Conservation (phyloP, 1,284 basidiomycete genomes). For the Apiotrichum domesticum region DNA sequence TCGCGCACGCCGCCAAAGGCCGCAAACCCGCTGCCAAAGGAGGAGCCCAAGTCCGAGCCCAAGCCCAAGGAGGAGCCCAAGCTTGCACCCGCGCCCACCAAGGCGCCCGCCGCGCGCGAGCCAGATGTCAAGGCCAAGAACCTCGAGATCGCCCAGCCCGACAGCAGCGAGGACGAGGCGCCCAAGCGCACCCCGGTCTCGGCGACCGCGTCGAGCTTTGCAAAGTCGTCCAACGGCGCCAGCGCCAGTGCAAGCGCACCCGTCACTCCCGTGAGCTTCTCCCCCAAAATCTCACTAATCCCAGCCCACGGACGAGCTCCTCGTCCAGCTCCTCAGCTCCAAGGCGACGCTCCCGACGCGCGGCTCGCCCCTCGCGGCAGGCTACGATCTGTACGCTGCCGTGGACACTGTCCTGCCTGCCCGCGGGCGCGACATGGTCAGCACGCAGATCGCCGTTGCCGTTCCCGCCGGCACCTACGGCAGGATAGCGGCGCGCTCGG, state of each 20-base stretch:
- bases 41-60: slow-evolving; percentile 14
- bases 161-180: slow-evolving; percentile 28
- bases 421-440: slow-evolving; percentile 77
- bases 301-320: slow-evolving; percentile 48
- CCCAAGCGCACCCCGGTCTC: not conserved
- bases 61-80: slow-evolving; percentile 21
- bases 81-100: not conserved
- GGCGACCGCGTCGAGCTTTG: too few species aligned
- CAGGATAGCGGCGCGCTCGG: slow-evolving; percentile 88
- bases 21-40: slow-evolving; percentile 1
- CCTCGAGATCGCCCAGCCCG: slow-evolving; percentile 39
- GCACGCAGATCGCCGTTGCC: slow-evolving; percentile 85
- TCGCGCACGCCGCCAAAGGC: slow-evolving; percentile 11
- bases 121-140: slow-evolving; percentile 22
- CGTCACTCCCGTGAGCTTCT: not conserved
- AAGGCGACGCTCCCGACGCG: slow-evolving; percentile 80
- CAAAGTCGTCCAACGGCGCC: too few species aligned
- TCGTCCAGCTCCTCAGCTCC: slow-evolving; percentile 76
- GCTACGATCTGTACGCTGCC: slow-evolving; percentile 90
- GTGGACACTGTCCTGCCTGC: slow-evolving; percentile 73
- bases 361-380: slow-evolving; percentile 78
- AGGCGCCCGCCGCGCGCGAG: slow-evolving; percentile 1
- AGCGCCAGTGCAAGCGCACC: not conserved
- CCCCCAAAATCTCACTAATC: not conserved
- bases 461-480: slow-evolving; percentile 91